A percentile compares a stretch with the other conserved stretches of the same genome.
These are phyloP conservation scores for Stephania yunnanensis DNA, from an alignment of 164 flowering plant genomes.

Conservation along the genomic window DNA sequence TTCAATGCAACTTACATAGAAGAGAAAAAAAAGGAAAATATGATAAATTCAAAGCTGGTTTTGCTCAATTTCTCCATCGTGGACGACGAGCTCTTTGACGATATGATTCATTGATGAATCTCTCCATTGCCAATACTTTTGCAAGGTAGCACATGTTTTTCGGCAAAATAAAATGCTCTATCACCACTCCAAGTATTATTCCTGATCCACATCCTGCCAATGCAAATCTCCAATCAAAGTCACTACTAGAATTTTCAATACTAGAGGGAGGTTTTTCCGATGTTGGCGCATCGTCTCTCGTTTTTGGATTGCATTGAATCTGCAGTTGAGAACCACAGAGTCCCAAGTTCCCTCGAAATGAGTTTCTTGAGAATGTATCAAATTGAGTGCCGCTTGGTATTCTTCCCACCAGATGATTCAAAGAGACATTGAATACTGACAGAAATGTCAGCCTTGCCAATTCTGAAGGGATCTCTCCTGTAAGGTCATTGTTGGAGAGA, in stretches of 20 bases:
- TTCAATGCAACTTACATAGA: not conserved
- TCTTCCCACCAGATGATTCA: too few relatives aligned
- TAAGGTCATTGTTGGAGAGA: constrained; percentile 11
- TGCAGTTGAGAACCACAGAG: too few relatives aligned
- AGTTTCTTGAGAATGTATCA: too few relatives aligned
- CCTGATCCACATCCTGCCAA: constrained; percentile 8
- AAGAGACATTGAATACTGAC: constrained; percentile 9
- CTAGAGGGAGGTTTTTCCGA: too few relatives aligned
- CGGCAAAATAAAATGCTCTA: not conserved
- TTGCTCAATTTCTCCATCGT: not conserved
- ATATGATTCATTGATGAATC: not conserved
- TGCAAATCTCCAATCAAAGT: too few relatives aligned
- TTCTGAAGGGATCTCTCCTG: constrained; percentile 14
- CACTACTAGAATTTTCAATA: too few relatives aligned
- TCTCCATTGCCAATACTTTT: not conserved
- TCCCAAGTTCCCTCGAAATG: too few relatives aligned
- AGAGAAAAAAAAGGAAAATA: too few relatives aligned
- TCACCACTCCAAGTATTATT: not conserved
- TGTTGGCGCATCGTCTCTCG: too few relatives aligned
- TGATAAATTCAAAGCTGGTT: not conserved
- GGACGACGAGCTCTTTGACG: not conserved
- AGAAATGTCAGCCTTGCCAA: constrained; percentile 12
- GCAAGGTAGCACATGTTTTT: not conserved
- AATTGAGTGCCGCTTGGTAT: too few relatives aligned
- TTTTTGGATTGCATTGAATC: too few relatives aligned